Conservation (phyloP, 805 yeast species). For the Komagataella ulmi region DNA sequence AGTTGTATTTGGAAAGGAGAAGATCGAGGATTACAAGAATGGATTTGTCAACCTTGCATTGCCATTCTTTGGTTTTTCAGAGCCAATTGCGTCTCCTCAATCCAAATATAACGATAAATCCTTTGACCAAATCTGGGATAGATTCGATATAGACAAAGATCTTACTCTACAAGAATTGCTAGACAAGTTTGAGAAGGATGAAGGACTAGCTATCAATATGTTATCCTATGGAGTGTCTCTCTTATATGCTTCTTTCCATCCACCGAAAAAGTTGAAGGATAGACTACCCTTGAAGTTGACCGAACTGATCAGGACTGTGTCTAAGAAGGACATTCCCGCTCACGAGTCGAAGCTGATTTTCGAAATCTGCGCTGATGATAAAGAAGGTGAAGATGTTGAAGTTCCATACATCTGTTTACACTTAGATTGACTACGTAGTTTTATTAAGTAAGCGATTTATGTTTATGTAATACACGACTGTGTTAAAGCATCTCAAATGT, state of each 20-base stretch:
- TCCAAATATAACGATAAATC: constrained; percentile 67
- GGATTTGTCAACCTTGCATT: constrained; percentile 87
- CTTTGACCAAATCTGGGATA: constrained; percentile 90
- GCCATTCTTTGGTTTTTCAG: constrained; percentile 94
- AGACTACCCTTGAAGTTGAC: constrained; percentile 57
- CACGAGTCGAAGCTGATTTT: constrained; percentile 70
- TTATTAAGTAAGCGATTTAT: neutral
- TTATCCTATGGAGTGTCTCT: constrained; percentile 82
- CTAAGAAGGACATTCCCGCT: constrained; percentile 67
- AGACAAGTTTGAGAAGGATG: constrained; percentile 63
- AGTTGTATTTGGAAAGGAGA: constrained; percentile 62
- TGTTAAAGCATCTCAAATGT: neutral
- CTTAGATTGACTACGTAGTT: constrained; percentile 9
- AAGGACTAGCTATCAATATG: constrained; percentile 85
- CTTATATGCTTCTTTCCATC: constrained; percentile 86
- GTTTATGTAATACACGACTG: neutral
- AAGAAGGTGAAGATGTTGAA: constrained; percentile 89
- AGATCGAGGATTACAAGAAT: constrained; percentile 79
- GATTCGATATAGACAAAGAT: constrained; percentile 74
- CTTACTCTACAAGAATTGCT: constrained; percentile 62
- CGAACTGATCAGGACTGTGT: constrained; percentile 68
- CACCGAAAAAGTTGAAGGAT: constrained; percentile 79
- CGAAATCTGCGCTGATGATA: constrained; percentile 88
- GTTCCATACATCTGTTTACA: constrained; percentile 76
- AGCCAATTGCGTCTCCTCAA: constrained; percentile 80